Evolutionary conservation across 805 yeast species (phyloP).

Genomic region (Torulaspora indica): DNA sequence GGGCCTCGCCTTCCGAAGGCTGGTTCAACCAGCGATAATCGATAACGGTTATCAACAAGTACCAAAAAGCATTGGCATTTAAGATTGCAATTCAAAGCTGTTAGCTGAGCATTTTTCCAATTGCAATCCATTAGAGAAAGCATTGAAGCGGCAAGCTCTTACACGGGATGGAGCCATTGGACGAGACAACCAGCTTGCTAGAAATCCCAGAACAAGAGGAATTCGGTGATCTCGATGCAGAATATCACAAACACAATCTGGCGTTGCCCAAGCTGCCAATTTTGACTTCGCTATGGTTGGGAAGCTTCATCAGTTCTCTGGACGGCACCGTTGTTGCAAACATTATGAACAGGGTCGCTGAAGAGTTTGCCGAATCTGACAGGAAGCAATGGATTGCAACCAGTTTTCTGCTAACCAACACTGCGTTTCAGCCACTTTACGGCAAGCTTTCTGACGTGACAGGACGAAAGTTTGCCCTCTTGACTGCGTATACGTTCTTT

Average conservation of each 20-base stretch:
- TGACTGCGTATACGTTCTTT: slow-evolving; percentile 41
- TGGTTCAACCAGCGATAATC: background rate
- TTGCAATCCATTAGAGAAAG: background rate
- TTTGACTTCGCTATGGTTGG: slow-evolving; percentile 42
- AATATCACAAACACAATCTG: slow-evolving; percentile 28
- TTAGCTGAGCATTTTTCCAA: no score
- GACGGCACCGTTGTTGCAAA: slow-evolving; percentile 48
- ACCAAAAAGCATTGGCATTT: no score
- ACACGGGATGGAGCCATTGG: slow-evolving; percentile 15
- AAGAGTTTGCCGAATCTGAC: slow-evolving; percentile 46
- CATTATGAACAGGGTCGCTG: slow-evolving; percentile 45
- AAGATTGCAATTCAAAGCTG: background rate
- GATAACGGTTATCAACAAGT: background rate
- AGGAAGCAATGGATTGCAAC: slow-evolving; percentile 63
- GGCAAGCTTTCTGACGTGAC: slow-evolving; percentile 56
- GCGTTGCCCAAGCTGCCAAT: slow-evolving; percentile 32
- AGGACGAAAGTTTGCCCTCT: slow-evolving; percentile 45
- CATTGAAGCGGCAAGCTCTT: background rate
- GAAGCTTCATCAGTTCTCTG: slow-evolving; percentile 44
- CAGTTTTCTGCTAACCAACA: slow-evolving; percentile 55
- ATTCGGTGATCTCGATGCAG: slow-evolving; percentile 21
- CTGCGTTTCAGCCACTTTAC: slow-evolving; percentile 63
- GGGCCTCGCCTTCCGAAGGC: background rate
- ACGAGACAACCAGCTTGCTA: slow-evolving; percentile 21
- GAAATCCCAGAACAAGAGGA: slow-evolving; percentile 6